Evolutionary conservation across 768 basidiomycete genomes (phyloP), one percentile per base, ranked within the genome.

Genomic region (Tylopilus plumbeoviolaceoides): DNA sequence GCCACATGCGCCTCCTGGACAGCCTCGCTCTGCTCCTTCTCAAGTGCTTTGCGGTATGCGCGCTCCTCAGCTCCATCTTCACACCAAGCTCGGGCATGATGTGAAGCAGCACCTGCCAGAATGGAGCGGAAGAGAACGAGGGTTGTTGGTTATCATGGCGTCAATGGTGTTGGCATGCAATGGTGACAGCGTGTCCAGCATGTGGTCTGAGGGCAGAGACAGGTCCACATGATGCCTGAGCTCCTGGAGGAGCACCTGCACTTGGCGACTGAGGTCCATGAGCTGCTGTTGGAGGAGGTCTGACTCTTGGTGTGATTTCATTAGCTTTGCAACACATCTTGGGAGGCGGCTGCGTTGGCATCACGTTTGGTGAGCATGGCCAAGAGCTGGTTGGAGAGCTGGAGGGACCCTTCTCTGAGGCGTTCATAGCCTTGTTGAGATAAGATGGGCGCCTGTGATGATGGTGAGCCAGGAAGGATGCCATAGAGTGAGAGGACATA

Each of bases 371-470:
- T 63, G 21, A 94, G 76, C 7, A 88, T 82, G 54, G 82, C 76
- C 0, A 91, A 75, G 7, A 98, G 82, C 57, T 95, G 91, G 12
- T 81, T 75, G 2, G 90, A 85, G 21, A 98, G 83, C 47, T 91
- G 85, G 23, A 84, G 73, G 4, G 90, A 85, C 67, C 95, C 91
- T 3, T 80, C 78, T 59, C 84, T 84, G 10, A 94, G 74, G 17
- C 90, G 86, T 58, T 89, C 88, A 64, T 95, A 94, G 69, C 98
- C 95, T 5, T 98, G 95, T 67, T 95, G 89, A 15, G 87, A 84
- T 7, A 99, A 77, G 23, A 93, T 77, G 9, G 95, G 95, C 12
- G 93, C 93, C 94, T 97, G 58, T 4, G 28, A 55, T 2, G 47
- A 48, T 21, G 53, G 36, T 51, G 28, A 59, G 33, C 36, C 23